Conservation (phyloP, 176 grass and related monocot species). For the Lolium rigidum region DNA sequence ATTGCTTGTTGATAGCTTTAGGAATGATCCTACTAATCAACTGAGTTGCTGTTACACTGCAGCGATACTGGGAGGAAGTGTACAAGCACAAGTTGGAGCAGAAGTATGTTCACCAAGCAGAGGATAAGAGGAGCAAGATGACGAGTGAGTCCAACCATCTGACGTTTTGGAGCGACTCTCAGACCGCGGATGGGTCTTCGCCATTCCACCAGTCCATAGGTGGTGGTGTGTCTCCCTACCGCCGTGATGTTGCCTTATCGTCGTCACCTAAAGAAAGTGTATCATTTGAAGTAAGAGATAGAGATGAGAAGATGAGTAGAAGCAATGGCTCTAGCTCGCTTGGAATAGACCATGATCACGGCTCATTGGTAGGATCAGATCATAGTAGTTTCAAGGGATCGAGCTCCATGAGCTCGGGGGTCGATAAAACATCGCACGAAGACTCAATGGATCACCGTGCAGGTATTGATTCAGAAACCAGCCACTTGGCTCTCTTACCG, state of each 20-base stretch:
- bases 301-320: conserved; percentile 52
- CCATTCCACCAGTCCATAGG: conserved; percentile 62
- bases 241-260: conserved; percentile 41
- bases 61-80: conserved; percentile 91
- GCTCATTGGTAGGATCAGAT: conserved; percentile 52
- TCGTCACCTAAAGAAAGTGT: conserved; percentile 43
- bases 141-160: conserved; percentile 82
- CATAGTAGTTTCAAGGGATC: conserved; percentile 58
- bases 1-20: neutral
- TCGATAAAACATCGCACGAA: conserved; percentile 48
- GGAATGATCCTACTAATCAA: conserved; percentile 27
- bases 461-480: conserved; percentile 46
- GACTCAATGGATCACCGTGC: conserved; percentile 55
- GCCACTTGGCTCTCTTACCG: conserved; percentile 32
- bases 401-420: conserved; percentile 63
- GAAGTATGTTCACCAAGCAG: conserved; percentile 54
- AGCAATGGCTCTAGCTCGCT: conserved; percentile 54
- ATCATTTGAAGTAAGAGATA: conserved; percentile 41
- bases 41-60: conserved; percentile 33
- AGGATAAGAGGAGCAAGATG: conserved; percentile 70
- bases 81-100: conserved; percentile 81
- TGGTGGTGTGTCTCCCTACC: conserved; percentile 46
- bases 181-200: conserved; percentile 64
- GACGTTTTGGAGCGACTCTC: conserved; percentile 80
- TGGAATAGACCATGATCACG: conserved; percentile 52